Evolutionary conservation across 1,284 basidiomycete species (phyloP).

Genomic region (Heimioporus retisporus): DNA sequence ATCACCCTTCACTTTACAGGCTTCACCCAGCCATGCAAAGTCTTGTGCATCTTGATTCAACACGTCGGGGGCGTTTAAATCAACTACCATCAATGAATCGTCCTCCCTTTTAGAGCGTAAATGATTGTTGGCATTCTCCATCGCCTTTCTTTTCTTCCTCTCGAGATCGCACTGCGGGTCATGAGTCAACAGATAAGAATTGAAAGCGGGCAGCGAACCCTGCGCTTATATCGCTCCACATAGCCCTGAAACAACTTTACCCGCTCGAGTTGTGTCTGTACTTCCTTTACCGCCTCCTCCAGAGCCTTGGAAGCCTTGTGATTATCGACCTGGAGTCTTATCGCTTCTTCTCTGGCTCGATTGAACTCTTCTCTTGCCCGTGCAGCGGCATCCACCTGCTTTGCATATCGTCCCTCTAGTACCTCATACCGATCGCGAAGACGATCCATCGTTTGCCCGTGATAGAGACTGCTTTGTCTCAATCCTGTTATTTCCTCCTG

Average conservation of each 20-base stretch:
- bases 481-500: constrained; percentile 24
- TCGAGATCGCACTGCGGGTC: constrained; percentile 31
- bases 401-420: constrained; percentile 21
- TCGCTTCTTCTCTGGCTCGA: constrained; percentile 27
- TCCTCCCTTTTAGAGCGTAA: constrained; percentile 31
- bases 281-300: constrained; percentile 28
- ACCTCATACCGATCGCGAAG: constrained; percentile 28
- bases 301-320: constrained; percentile 29
- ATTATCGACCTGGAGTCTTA: constrained; percentile 35
- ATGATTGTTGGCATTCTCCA: constrained; percentile 23
- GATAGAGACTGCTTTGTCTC: constrained; percentile 13
- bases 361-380: constrained; percentile 23
- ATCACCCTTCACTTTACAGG: constrained; percentile 41
- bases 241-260: constrained; percentile 33
- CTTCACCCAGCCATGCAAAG: constrained; percentile 40
- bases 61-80: constrained; percentile 37
- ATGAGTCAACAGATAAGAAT: constrained; percentile 10
- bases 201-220: constrained; percentile 15
- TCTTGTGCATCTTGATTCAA: constrained; percentile 25
- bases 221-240: constrained; percentile 27
- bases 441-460: constrained; percentile 19
- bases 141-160: constrained; percentile 40
- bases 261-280: constrained; percentile 27
- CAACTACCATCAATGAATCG: constrained; percentile 41
- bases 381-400: constrained; percentile 13